These are phyloP conservation scores for Saccharomyces eubayanus DNA, from an alignment of 805 yeast species.

Conservation along the genomic window DNA sequence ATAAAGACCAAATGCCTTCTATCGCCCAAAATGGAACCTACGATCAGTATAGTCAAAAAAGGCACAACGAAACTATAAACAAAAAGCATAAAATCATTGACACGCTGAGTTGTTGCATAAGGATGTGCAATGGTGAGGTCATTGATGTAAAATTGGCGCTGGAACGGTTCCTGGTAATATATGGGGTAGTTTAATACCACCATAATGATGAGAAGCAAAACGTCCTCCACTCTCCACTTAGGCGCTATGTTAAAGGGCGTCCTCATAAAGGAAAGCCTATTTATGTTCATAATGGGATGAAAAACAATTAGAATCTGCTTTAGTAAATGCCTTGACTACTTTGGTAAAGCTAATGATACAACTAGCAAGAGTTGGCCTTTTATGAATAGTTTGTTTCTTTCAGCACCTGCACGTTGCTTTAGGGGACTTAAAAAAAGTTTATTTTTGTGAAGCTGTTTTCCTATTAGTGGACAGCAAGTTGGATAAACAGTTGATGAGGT, in stretches of 20 bases:
- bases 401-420: neutral
- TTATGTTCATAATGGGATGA: conserved; percentile 15
- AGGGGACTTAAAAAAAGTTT: neutral
- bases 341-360: neutral
- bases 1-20: conserved; percentile 51
- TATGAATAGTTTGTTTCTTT: neutral
- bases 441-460: neutral
- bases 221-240: conserved; percentile 37
- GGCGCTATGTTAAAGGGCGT: conserved; percentile 8
- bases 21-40: conserved; percentile 30
- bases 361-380: neutral
- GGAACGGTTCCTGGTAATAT: conserved; percentile 47
- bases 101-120: conserved; percentile 64
- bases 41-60: conserved; percentile 30
- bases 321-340: too few relatives aligned
- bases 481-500: neutral
- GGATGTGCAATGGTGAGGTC: conserved; percentile 80
- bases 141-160: conserved; percentile 67
- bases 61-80: conserved; percentile 50
- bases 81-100: conserved; percentile 47
- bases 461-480: too few relatives aligned
- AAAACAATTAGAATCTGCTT: too few relatives aligned
- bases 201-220: conserved; percentile 26
- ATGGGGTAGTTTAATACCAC: conserved; percentile 30
- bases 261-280: conserved; percentile 20